These are phyloP conservation scores for Boehmeria nivea DNA, from an alignment of 306 rosid genomes.

Conservation along the genomic window DNA sequence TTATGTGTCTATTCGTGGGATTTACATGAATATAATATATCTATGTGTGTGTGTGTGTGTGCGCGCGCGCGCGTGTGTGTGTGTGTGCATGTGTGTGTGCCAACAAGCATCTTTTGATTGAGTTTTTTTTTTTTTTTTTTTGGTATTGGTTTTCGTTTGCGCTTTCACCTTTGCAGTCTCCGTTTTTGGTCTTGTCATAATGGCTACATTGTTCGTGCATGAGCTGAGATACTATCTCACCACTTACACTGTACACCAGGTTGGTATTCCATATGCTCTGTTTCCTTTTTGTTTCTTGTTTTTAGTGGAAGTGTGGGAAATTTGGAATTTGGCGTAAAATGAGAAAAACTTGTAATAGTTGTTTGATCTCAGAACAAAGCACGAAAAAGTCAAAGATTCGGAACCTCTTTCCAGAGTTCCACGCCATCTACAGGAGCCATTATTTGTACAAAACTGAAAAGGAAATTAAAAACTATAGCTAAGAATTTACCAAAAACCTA, in stretches of 20 bases:
- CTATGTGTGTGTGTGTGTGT: neutral
- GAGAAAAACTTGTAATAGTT: too few relatives aligned
- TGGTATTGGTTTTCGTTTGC: neutral
- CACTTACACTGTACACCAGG: constrained; percentile 84
- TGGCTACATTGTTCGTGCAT: constrained; percentile 76
- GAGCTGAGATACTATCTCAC: constrained; percentile 88
- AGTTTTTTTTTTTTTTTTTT: constrained; percentile 3
- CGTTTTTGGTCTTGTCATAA: constrained; percentile 61
- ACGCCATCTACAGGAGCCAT: neutral
- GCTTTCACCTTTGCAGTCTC: constrained; percentile 48
- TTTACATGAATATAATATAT: too few relatives aligned
- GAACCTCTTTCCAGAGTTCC: neutral
- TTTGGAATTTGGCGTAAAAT: too few relatives aligned
- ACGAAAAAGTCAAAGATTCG: neutral
- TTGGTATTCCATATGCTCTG: constrained; percentile 20
- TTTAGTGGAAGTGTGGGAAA: neutral
- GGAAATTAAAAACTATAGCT: neutral
- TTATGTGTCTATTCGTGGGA: too few relatives aligned
- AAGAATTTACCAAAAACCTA: too few relatives aligned
- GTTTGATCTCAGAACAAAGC: too few relatives aligned
- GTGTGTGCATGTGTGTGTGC: too few relatives aligned
- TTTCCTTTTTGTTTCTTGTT: neutral
- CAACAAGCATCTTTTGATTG: neutral
- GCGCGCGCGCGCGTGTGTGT: neutral
- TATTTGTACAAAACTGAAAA: neutral